Evolutionary conservation across 2,329 filamentous ascomycete genomes (phyloP), one percentile per base, ranked within the genome.

Genomic region (Trichophyton equinum): DNA sequence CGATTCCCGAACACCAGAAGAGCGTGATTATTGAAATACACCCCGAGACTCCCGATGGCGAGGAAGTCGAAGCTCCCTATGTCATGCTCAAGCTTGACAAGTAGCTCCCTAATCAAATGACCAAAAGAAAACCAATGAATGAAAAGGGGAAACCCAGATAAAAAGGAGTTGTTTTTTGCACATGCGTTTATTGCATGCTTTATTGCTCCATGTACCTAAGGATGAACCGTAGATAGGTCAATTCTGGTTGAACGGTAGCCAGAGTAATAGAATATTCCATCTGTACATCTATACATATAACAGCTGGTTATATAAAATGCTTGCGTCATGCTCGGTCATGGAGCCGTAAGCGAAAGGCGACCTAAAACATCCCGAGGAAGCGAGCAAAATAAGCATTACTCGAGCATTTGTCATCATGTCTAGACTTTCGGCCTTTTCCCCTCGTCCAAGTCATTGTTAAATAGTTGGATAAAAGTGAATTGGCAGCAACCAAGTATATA

Each of bases 21-120:
- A 92, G 96, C 69, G 84, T 97, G 64, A 96, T 97, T 68, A 95
- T 97, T 71, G 94, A 97, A 78, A 88, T 96, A 66, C 95, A 94
- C 5, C 89, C 88, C 0, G 92, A 97, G 72, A 94, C 97, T 71
- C 78, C 84, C 70, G 86, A 84, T 2, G 92, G 88, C 65, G 90
- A 97, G 76, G 94, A 99, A 73, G 92, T 97, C 1, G 94, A 99
- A 76, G 88, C 97, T 66, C 94, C 94, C 3, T 97, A 96, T 73
- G 89, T 97, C 69, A 95, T 92, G 85, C 85, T 96, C 66, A 92
- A 86, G 78, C 77, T 91, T 65, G 70, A 75, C 61, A 65, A 63
- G 44, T 62, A 62, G 51, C 58, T 15, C 13, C 25, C 2, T 11
- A n/a, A 15, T 8, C 4, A 15, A 47, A 57, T 60, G 18, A 20